Evolutionary conservation across 495 filamentous ascomycete genomes (phyloP), one percentile per base, ranked within the genome.

Genomic region (Xylaria longipes): DNA sequence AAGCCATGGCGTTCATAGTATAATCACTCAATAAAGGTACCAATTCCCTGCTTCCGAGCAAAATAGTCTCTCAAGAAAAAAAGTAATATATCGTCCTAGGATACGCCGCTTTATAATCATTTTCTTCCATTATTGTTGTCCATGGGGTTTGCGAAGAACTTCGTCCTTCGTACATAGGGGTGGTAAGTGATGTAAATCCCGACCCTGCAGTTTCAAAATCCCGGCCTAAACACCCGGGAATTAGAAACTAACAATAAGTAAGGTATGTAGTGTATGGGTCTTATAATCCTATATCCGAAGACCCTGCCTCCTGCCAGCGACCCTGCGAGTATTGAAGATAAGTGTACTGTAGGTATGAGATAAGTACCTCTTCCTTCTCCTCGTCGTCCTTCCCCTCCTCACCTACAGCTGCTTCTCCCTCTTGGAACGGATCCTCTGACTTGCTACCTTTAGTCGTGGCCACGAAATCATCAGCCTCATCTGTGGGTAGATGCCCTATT

Each of bases 321-420:
- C n/a, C n/a, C n/a, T n/a, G n/a, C n/a, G n/a, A n/a, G n/a, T n/a
- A n/a, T n/a, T n/a, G n/a, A n/a, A n/a, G 45, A n/a, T 48, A 48
- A 48, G 20, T 48, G n/a, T 48, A 48, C 17, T 48, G n/a, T 9
- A 48, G 46, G 46, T 50, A 50, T 50, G 46, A 50, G 1, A n/a
- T 63, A 29, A 63, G 45, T 43, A 43, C 37, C 60, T 63, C 37
- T n/a, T 63, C 60, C 37, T 63, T 63, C 37, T 61, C 33, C 20
- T 41, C 37, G 9, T 41, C 60, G n/a, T 29, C 22, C 22, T 63
- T 7, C 20, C 14, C 37, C 15, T 43, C 60, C 22, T 63, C 22
- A 0, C 37, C 41, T 22, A 50, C 41, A 43, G 41, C 33, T 46
- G 3, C 25, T 14, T 65, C 22, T 22, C 29, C 41, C 41, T 48